A percentile compares a stretch with the other conserved stretches of the same genome.
phyloP scores from a whole-genome alignment of 2,329 filamentous ascomycete genomes.

The Pseudogymnoascus sp. region DNA sequence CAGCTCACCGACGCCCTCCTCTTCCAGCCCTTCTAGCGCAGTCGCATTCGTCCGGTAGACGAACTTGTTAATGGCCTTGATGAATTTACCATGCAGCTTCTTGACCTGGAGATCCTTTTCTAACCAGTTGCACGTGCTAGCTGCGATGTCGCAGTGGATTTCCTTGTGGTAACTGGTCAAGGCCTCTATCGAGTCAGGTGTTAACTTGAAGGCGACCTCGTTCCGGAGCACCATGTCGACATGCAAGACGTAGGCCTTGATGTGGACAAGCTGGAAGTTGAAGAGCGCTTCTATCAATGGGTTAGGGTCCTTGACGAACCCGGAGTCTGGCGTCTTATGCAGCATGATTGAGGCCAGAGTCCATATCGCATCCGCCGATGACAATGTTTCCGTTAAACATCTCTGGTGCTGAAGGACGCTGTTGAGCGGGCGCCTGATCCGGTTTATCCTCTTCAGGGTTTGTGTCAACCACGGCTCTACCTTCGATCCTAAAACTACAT shows the following conservation, averaged over 20 bases:
- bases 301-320: conserved; percentile 74
- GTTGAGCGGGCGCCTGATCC: conserved; percentile 93
- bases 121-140: conserved; percentile 87
- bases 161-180: conserved; percentile 96
- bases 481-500: conserved; percentile 86
- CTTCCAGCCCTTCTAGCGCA: conserved; percentile 89
- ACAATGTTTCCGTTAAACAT: conserved; percentile 91
- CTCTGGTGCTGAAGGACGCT: conserved; percentile 90
- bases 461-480: conserved; percentile 95
- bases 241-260: conserved; percentile 97
- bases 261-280: conserved; percentile 87
- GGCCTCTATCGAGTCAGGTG: conserved; percentile 83
- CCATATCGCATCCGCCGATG: conserved; percentile 87
- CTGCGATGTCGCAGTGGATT: conserved; percentile 82
- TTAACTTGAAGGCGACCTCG: conserved; percentile 97
- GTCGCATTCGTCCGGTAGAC: conserved; percentile 85
- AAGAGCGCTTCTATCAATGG: conserved; percentile 79
- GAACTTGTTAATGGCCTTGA: conserved; percentile 94
- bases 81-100: conserved; percentile 93
- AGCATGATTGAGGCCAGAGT: conserved; percentile 89
- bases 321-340: conserved; percentile 77
- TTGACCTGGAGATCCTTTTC: conserved; percentile 95
- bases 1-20: conserved; percentile 90
- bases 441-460: conserved; percentile 93
- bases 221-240: conserved; percentile 98